Evolutionary conservation across 257 asterid species (phyloP).

Genomic region (Nicotiana noctiflora): DNA sequence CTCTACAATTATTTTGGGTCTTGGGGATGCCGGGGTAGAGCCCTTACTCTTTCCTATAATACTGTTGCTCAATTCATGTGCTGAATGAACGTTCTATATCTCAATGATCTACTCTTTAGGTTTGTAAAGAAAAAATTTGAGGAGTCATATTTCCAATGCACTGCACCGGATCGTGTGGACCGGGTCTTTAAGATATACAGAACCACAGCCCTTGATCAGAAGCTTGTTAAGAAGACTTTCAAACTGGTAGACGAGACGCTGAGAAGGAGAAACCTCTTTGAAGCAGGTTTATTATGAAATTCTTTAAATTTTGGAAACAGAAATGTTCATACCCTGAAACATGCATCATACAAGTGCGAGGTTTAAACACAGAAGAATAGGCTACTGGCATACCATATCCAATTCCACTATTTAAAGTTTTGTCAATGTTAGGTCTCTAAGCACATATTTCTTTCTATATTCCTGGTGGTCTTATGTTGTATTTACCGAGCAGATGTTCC

Average conservation of each 20-base stretch:
- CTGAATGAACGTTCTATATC: not conserved
- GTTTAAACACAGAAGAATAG: slow-evolving; percentile 12
- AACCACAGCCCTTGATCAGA: slow-evolving; percentile 95
- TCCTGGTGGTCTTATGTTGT: not conserved
- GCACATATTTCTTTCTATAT: slow-evolving; percentile 10
- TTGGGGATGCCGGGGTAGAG: not conserved
- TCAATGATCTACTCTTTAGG: slow-evolving; percentile 33
- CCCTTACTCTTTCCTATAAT: not conserved
- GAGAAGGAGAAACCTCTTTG: slow-evolving; percentile 88
- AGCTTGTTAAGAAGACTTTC: slow-evolving; percentile 98
- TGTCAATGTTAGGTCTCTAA: slow-evolving; percentile 7
- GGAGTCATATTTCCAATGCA: slow-evolving; percentile 88
- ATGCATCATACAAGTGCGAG: slow-evolving; percentile 3
- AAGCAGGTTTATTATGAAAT: slow-evolving; percentile 83
- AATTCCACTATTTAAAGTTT: slow-evolving; percentile 19
- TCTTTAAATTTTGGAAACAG: not conserved
- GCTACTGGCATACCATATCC: slow-evolving; percentile 19
- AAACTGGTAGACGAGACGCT: slow-evolving; percentile 93
- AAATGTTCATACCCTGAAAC: slow-evolving; percentile 21
- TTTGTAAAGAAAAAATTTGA: slow-evolving; percentile 96
- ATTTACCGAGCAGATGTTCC: not conserved
- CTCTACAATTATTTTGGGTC: not conserved
- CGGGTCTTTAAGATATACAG: slow-evolving; percentile 93
- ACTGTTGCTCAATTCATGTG: not conserved
- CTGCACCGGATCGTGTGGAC: slow-evolving; percentile 91